Evolutionary conservation across 2,329 filamentous ascomycete genomes (phyloP).

Genomic region (Colletotrichum eleusines): DNA sequence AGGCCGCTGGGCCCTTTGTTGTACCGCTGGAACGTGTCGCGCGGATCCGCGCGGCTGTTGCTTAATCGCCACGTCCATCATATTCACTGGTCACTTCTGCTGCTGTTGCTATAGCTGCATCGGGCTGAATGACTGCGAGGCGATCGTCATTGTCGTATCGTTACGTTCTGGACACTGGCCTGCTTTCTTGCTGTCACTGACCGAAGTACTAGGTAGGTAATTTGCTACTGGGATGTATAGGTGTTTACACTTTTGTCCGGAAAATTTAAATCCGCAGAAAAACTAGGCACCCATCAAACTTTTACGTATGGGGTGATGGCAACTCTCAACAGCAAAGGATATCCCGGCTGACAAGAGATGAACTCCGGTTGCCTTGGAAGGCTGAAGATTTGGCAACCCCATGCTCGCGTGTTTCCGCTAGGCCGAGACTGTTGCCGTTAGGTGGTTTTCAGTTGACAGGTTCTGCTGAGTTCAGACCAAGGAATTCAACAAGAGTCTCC

Average conservation of each 20-base stretch:
- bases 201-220: too few species aligned
- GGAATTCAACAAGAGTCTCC: not conserved
- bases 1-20: conserved; percentile 7
- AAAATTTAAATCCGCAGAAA: too few species aligned
- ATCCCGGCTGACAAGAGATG: not conserved
- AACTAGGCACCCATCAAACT: not conserved
- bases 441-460: not conserved
- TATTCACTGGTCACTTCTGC: conserved; percentile 15
- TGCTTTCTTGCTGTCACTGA: not conserved
- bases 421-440: conserved; percentile 2
- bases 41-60: conserved; percentile 7
- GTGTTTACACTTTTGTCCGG: not conserved
- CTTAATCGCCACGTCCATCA: conserved; percentile 8
- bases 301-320: not conserved
- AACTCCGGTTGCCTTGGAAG: conserved; percentile 12
- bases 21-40: not conserved
- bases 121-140: not conserved
- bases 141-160: not conserved
- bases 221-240: not conserved
- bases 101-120: not conserved
- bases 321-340: not conserved
- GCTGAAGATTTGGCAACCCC: not conserved
- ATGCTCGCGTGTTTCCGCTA: conserved; percentile 21
- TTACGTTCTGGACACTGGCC: not conserved
- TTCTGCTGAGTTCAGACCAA: not conserved